Evolutionary conservation across 352 stramenopile species (phyloP), one percentile per base, ranked within the genome.

Genomic region (Globisporangium takayamanum): DNA sequence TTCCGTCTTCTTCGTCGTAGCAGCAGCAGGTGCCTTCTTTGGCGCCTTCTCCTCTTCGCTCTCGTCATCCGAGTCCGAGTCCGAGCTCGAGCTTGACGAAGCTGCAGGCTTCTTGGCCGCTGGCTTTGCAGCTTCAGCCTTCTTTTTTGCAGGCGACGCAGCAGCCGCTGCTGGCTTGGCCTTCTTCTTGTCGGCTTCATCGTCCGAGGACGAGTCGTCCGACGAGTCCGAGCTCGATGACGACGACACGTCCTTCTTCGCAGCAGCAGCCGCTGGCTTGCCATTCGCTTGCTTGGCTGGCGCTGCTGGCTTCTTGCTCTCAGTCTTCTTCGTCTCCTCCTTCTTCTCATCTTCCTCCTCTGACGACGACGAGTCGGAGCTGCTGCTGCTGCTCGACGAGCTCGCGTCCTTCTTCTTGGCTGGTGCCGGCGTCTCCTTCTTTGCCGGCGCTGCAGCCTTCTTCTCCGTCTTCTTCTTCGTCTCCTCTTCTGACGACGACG

Each of bases 41-140:
- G 56, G 58, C 52, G 62, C 53, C 36, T 71, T 33, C 4, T 74
- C 60, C 12, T 83, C 71, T 41, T 84, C 68, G 52, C 70, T 82
- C 54, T 80, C 68, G 30, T 78, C 71, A 42, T 88, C 73, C 44
- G 69, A 77, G 37, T 82, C 75, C 2, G 72, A 84, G 30, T 73
- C 74, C n/a, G 70, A 84, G 36, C 74, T 74, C 18, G 59, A 72
- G 36, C 49, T 66, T 4, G 39, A 45, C 39, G 67, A 67, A 11
- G 66, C 50, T 25, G 68, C 46, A 22, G 58, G 44, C 55, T 64
- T 64, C 50, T 81, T 74, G 11, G 63, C 58, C 36, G 46, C 44
- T 44, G 62, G 45, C 51, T 60, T 61, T 15, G 33, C 42, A 20
- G 10, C 28, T 26, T 67, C 59, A 33, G 46, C 28, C 64, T 60